phyloP scores from a whole-genome alignment of 2,329 filamentous ascomycete genomes.

The Pestalotiopsis sp. region DNA sequence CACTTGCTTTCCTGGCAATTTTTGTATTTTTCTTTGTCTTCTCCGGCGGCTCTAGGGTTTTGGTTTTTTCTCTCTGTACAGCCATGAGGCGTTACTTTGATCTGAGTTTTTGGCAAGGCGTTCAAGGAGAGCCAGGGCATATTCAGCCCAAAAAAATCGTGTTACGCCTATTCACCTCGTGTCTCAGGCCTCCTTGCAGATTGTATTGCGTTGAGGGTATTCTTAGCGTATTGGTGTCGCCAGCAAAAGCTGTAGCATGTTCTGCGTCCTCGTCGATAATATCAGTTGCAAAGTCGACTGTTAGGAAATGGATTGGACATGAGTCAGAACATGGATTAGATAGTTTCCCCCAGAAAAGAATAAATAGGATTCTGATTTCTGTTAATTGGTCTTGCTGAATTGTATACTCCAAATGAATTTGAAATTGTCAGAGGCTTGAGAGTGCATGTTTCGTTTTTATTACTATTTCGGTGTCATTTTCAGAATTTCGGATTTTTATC shows the following conservation, averaged over 20 bases:
- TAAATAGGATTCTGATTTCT: background rate
- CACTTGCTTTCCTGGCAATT: background rate
- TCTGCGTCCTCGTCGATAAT: no score
- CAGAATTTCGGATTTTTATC: no score
- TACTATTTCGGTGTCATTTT: no score
- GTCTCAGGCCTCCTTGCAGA: background rate
- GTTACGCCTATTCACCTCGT: background rate
- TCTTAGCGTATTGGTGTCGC: background rate
- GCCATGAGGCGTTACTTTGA: background rate
- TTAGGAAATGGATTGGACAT: no score
- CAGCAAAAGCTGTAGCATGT: background rate
- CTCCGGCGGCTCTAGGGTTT: background rate
- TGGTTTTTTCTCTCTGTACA: background rate
- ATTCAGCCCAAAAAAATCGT: background rate
- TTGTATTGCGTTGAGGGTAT: background rate
- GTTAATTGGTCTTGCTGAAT: background rate
- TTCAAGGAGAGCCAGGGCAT: background rate
- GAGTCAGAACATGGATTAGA: background rate
- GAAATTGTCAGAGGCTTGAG: no score
- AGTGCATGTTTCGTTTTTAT: no score
- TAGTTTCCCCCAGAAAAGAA: slow-evolving; percentile 1
- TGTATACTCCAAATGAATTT: background rate
- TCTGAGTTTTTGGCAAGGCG: slow-evolving; percentile 3
- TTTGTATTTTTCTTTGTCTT: background rate
- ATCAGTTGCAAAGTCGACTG: no score